A percentile compares a stretch with the other conserved stretches of the same genome.
Conservation (phyloP, 805 yeast species). For the Phaffomyces opuntiae region DNA sequence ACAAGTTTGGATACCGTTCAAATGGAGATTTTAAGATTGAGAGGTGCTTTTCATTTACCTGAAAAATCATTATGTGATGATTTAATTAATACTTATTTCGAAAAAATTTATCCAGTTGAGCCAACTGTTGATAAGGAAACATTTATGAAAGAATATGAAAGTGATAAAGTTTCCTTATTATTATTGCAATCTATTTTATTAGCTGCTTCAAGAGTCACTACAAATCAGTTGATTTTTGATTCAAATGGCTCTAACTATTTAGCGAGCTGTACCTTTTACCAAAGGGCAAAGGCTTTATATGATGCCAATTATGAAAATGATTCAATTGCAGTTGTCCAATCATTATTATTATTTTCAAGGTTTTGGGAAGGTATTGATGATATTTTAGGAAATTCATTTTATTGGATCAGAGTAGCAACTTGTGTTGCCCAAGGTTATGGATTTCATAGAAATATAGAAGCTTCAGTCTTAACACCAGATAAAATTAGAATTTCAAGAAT, state of each 20-base stretch:
- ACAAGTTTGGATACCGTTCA: conserved; percentile 47
- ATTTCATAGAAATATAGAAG: conserved; percentile 50
- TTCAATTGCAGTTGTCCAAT: conserved; percentile 53
- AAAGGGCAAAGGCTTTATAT: conserved; percentile 68
- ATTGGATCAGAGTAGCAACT: conserved; percentile 66
- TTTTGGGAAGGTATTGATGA: conserved; percentile 73
- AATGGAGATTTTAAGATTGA: conserved; percentile 50
- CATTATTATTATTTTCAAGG: conserved; percentile 54
- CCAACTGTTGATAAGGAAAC: conserved; percentile 60
- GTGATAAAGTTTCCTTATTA: conserved; percentile 52
- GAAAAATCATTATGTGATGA: conserved; percentile 49
- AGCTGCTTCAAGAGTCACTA: conserved; percentile 58
- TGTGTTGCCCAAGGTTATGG: conserved; percentile 73
- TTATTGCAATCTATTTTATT: conserved; percentile 61
- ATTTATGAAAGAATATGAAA: conserved; percentile 53
- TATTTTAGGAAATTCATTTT: conserved; percentile 56
- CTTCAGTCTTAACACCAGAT: conserved; percentile 30
- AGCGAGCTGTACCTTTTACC: conserved; percentile 53
- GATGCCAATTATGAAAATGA: conserved; percentile 66
- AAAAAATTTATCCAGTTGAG: conserved; percentile 55
- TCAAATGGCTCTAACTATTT: conserved; percentile 38
- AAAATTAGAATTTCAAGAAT: conserved; percentile 51
- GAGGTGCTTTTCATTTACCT: conserved; percentile 71
- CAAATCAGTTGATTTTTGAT: conserved; percentile 46
- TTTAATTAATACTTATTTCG: conserved; percentile 55